These are phyloP conservation scores for Fusarium concolor DNA, from an alignment of 2,329 filamentous ascomycete species.

Conservation along the genomic window DNA sequence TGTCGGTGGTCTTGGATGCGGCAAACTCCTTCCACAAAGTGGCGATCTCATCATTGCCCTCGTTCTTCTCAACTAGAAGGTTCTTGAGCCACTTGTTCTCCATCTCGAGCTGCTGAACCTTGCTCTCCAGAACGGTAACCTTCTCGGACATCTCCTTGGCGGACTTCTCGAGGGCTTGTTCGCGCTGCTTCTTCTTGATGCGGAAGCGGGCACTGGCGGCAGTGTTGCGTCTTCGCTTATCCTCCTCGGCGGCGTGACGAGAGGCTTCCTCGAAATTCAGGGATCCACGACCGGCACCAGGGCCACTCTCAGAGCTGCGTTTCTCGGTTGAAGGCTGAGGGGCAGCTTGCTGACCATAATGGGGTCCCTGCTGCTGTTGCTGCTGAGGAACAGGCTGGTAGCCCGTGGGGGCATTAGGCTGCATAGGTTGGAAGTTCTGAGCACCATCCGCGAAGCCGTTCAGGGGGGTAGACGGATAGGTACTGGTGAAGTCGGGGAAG, in stretches of 20 bases:
- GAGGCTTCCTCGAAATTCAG: slow-evolving; percentile 76
- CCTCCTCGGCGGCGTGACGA: slow-evolving; percentile 83
- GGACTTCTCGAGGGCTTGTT: slow-evolving; percentile 84
- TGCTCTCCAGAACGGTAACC: slow-evolving; percentile 77
- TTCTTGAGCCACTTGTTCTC: slow-evolving; percentile 87
- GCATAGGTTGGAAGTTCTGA: slow-evolving; percentile 63
- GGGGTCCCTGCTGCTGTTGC: slow-evolving; percentile 37
- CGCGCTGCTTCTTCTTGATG: slow-evolving; percentile 95
- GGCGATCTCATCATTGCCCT: slow-evolving; percentile 65
- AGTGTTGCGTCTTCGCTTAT: slow-evolving; percentile 90
- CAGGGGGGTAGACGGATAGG: slow-evolving; percentile 63
- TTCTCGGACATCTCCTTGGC: slow-evolving; percentile 88
- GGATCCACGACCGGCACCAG: slow-evolving; percentile 54
- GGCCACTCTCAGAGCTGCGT: slow-evolving; percentile 58
- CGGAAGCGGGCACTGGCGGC: slow-evolving; percentile 90
- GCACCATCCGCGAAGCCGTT: slow-evolving; percentile 53
- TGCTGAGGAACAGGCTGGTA: slow-evolving; percentile 57
- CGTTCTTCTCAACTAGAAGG: slow-evolving; percentile 84
- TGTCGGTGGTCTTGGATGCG: slow-evolving; percentile 49
- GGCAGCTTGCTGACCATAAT: slow-evolving; percentile 48
- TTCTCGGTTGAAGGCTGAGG: slow-evolving; percentile 55
- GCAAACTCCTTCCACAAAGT: slow-evolving; percentile 65
- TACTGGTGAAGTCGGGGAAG: slow-evolving; percentile 65
- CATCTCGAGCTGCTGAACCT: slow-evolving; percentile 81
- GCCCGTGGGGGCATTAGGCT: slow-evolving; percentile 62